These are phyloP conservation scores for Zymoseptoria pseudotritici DNA, from an alignment of 2,329 filamentous ascomycete species.

Conservation along the genomic window DNA sequence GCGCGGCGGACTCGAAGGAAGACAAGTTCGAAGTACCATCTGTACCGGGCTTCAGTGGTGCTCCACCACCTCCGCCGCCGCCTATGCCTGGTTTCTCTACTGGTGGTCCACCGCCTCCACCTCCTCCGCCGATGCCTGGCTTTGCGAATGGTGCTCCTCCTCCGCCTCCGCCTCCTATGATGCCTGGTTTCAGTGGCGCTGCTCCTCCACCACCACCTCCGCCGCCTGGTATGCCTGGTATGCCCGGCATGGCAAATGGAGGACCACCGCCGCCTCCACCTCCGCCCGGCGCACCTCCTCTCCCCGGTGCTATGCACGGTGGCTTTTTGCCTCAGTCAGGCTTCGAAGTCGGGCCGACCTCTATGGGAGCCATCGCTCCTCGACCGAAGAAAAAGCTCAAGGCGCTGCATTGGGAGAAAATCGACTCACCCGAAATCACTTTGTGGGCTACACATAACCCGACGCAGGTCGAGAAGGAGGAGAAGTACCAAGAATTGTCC, in stretches of 20 bases:
- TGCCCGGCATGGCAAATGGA: slow-evolving; percentile 34
- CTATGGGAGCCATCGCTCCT: slow-evolving; percentile 67
- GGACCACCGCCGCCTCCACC: slow-evolving; percentile 52
- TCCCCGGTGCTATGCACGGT: slow-evolving; percentile 52
- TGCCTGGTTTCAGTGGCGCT: slow-evolving; percentile 36
- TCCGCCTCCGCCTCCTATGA: slow-evolving; percentile 26
- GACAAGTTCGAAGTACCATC: slow-evolving; percentile 33
- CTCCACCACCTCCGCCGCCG: slow-evolving; percentile 35
- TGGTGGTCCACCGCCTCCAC: slow-evolving; percentile 37
- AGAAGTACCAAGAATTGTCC: slow-evolving; percentile 89
- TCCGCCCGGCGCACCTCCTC: slow-evolving; percentile 59
- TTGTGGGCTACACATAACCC: slow-evolving; percentile 86
- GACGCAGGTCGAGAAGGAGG: slow-evolving; percentile 82
- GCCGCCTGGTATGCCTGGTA: slow-evolving; percentile 41
- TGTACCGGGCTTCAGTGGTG: slow-evolving; percentile 40
- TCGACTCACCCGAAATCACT: slow-evolving; percentile 82
- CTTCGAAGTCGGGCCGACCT: slow-evolving; percentile 47
- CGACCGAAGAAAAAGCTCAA: slow-evolving; percentile 99
- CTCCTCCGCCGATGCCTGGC: slow-evolving; percentile 39
- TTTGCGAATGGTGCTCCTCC: slow-evolving; percentile 35
- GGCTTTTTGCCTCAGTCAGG: slow-evolving; percentile 65
- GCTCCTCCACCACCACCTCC: slow-evolving; percentile 42
- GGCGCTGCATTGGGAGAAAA: slow-evolving; percentile 98
- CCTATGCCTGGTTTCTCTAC: slow-evolving; percentile 42
- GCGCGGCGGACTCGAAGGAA: slow-evolving; percentile 35